Base-by-base conservation (phyloP, 352 stramenopile genomes). In the Phytophthora colocasiae region DNA sequence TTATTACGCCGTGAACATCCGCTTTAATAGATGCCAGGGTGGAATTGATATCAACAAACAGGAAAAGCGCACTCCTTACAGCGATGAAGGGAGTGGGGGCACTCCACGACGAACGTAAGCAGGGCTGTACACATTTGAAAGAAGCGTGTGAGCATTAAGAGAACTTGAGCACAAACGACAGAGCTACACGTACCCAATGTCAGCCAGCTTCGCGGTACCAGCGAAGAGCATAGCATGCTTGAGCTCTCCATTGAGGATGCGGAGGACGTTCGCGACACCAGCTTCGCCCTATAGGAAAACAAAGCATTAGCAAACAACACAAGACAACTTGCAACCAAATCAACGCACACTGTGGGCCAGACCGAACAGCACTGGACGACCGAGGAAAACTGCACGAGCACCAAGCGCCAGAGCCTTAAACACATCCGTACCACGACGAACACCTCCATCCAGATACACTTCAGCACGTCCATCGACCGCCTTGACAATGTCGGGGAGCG, bases 341-440 rank as follows among this genome's bases (percentile, higher is more conserved):
- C 14, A 34, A 73, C 77, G 54, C 84, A 92, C 96, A 44, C 89
- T 97, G 55, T 96, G 82, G 6, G 90, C 79, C 38, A 99, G 75
- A 10, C 92, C 90, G 81, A 97, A 99, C 41, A 99, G 94, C 29
- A 98, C 75, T 7, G 97, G 96, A 40, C 96, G 96, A 14, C 96
- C 96, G 52, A 99, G 71, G 31, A 98, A 97, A 10, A 99, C 97
- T 1, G 96, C 96, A 48, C 90, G 93, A 26, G 97, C 97, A 36
- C 95, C 95, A 39, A 98, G 76, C 3, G 95, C 95, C 15, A 98
- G 71, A 38, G 67, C 67, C 79, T 98, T 98, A 71, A 98, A 97
- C 40, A 97, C 91, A 69, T 99, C 97, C 3, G 95, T 99, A 36
- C 97, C 97, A 58, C 97, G 91, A 64, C 95, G 88, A 44, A 99